Percentiles rank a stretch among this genome's conserved stretches.
These are phyloP conservation scores for Lyophyllum semitale DNA, from an alignment of 768 basidiomycete species.

Conservation along the genomic window DNA sequence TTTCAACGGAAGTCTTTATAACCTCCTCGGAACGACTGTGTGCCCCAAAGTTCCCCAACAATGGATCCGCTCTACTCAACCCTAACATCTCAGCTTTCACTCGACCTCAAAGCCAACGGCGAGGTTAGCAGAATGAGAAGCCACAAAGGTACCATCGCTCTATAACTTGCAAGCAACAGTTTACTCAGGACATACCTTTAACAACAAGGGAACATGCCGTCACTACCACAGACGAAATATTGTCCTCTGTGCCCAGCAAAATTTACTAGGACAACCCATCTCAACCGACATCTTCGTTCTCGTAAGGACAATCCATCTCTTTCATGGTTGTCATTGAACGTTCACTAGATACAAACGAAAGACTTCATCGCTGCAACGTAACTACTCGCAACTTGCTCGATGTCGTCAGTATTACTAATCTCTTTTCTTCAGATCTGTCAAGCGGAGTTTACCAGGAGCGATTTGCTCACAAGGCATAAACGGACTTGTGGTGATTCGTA, in stretches of 20 bases:
- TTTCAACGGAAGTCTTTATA: slow-evolving; percentile 27
- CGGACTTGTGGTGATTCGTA: slow-evolving; percentile 71
- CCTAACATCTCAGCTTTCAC: slow-evolving; percentile 26
- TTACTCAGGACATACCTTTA: slow-evolving; percentile 2
- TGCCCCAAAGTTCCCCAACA: slow-evolving; percentile 24
- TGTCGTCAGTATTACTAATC: slow-evolving; percentile 7
- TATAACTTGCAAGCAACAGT: not conserved
- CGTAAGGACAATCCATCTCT: slow-evolving; percentile 44
- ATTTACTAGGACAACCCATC: slow-evolving; percentile 73
- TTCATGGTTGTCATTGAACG: not conserved
- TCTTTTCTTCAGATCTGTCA: slow-evolving; percentile 55
- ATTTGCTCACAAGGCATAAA: slow-evolving; percentile 71
- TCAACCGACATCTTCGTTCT: slow-evolving; percentile 72
- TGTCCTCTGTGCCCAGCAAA: slow-evolving; percentile 72
- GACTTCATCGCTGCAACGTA: slow-evolving; percentile 67
- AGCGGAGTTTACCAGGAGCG: slow-evolving; percentile 73
- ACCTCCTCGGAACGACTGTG: slow-evolving; percentile 24
- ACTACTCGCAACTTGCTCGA: slow-evolving; percentile 11
- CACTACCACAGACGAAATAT: slow-evolving; percentile 70
- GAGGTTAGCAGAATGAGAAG: slow-evolving; percentile 44
- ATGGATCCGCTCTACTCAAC: slow-evolving; percentile 30
- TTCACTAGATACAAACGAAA: slow-evolving; percentile 62
- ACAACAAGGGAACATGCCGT: slow-evolving; percentile 60
- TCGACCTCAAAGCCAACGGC: slow-evolving; percentile 43
- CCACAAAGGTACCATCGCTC: slow-evolving; percentile 34